These are phyloP conservation scores for Nicotiana attenuata DNA, from an alignment of 257 asterid genomes.

Conservation along the genomic window DNA sequence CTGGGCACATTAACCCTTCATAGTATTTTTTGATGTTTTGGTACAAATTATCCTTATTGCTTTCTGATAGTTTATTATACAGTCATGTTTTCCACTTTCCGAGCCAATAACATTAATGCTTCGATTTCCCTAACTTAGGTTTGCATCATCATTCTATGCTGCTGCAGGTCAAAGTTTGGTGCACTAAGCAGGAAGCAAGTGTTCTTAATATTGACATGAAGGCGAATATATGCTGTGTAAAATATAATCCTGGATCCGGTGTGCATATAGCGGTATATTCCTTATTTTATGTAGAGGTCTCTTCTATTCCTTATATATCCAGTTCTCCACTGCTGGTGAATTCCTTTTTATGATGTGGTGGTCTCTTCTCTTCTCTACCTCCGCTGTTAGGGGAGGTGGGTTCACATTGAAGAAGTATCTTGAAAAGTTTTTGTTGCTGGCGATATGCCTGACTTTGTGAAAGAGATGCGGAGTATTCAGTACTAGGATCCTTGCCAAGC, in stretches of 20 bases:
- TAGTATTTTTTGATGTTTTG: not conserved
- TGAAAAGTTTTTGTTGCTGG: not conserved
- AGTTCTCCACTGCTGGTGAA: not conserved
- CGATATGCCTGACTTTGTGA: not conserved
- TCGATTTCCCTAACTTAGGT: not conserved
- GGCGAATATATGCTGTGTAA: conserved; percentile 45
- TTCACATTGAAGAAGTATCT: not conserved
- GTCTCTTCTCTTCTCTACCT: not conserved
- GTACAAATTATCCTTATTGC: not conserved
- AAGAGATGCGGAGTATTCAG: not conserved
- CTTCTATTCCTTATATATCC: not conserved
- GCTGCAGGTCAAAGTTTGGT: conserved; percentile 45
- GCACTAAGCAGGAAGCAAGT: conserved; percentile 43
- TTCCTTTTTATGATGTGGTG: not conserved
- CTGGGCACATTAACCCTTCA: not conserved
- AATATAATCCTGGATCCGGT: conserved; percentile 46
- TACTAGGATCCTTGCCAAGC: not conserved
- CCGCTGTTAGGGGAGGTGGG: not conserved
- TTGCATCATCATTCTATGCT: conserved; percentile 8
- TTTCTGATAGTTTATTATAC: not conserved
- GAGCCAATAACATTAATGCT: not conserved
- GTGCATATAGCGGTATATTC: conserved; percentile 29
- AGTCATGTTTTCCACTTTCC: not conserved
- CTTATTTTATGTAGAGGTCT: not conserved
- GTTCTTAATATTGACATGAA: conserved; percentile 42